phyloP scores from a whole-genome alignment of 1,284 basidiomycete species.

The Ganoderma lucidum region DNA sequence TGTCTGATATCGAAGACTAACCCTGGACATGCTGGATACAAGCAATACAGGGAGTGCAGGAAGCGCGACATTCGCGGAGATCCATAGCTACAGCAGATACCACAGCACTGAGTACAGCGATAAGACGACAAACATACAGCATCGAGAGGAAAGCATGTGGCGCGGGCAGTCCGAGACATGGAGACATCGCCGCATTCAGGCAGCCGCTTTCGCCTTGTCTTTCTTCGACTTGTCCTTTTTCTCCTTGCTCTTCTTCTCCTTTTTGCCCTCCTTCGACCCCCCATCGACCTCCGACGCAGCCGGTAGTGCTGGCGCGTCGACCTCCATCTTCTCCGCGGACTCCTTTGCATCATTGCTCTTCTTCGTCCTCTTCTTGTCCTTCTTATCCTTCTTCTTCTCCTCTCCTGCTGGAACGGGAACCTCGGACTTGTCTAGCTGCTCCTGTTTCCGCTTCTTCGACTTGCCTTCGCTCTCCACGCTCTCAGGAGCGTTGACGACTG shows the following conservation, averaged over 20 bases:
- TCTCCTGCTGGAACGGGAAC: slow-evolving; percentile 19
- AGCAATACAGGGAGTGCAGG: neutral
- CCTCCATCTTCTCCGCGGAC: slow-evolving; percentile 28
- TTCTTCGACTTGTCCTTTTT: slow-evolving; percentile 40
- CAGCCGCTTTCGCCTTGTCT: slow-evolving; percentile 37
- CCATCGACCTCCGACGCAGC: slow-evolving; percentile 2
- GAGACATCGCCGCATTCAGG: slow-evolving; percentile 6
- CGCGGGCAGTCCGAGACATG: slow-evolving; percentile 1
- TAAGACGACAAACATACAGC: slow-evolving; percentile 15
- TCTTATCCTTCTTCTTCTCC: slow-evolving; percentile 35
- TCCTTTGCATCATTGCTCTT: slow-evolving; percentile 38
- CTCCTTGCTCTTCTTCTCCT: slow-evolving; percentile 39
- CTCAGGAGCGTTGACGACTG: neutral
- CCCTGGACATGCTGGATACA: neutral
- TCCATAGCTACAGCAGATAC: slow-evolving; percentile 19
- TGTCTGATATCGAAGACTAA: neutral
- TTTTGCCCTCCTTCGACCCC: slow-evolving; percentile 28
- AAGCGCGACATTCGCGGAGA: neutral
- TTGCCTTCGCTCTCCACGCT: slow-evolving; percentile 16
- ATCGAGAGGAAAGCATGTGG: slow-evolving; percentile 3
- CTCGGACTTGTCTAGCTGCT: slow-evolving; percentile 31
- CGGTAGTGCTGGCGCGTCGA: slow-evolving; percentile 19
- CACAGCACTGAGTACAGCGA: slow-evolving; percentile 11
- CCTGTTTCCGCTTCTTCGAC: slow-evolving; percentile 40
- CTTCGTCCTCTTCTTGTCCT: slow-evolving; percentile 37